phyloP scores from a whole-genome alignment of 352 stramenopile species.

The Pythium plurisporium region DNA sequence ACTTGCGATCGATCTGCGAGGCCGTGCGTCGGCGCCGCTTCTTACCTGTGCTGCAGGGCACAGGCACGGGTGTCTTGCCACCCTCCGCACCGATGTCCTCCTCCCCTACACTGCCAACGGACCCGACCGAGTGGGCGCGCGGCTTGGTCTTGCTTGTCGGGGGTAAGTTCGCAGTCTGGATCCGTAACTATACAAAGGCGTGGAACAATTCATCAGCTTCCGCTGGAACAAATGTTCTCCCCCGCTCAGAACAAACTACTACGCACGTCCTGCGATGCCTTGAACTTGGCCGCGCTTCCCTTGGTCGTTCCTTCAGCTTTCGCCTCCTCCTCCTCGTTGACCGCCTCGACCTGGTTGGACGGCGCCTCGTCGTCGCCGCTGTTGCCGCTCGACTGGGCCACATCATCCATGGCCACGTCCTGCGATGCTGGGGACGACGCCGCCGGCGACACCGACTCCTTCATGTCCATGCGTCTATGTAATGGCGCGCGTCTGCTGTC shows the following conservation, averaged over 20 bases:
- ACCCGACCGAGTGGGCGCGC: constrained; percentile 19
- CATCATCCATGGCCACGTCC: constrained; percentile 10
- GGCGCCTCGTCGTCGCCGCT: constrained; percentile 1
- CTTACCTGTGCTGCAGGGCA: constrained; percentile 47
- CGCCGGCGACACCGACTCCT: constrained; percentile 1
- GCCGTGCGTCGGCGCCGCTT: constrained; percentile 67
- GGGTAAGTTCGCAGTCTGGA: constrained; percentile 44
- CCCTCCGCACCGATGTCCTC: constrained; percentile 10
- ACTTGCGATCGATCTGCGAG: constrained; percentile 82
- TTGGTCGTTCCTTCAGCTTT: constrained; percentile 4
- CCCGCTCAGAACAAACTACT: background rate
- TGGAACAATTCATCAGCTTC: constrained; percentile 1
- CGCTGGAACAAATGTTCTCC: background rate
- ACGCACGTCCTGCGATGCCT: constrained; percentile 46
- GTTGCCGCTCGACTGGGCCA: background rate
- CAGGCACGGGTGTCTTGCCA: constrained; percentile 27
- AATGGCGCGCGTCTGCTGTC: constrained; percentile 8
- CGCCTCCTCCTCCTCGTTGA: background rate
- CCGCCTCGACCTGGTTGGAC: background rate
- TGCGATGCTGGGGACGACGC: constrained; percentile 3
- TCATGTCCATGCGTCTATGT: background rate
- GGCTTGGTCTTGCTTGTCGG: constrained; percentile 17
- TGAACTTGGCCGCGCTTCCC: constrained; percentile 42
- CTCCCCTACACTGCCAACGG: background rate
- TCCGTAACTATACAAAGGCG: constrained; percentile 34